phyloP scores from a whole-genome alignment of 257 asterid genomes.

The Apocynum venetum region DNA sequence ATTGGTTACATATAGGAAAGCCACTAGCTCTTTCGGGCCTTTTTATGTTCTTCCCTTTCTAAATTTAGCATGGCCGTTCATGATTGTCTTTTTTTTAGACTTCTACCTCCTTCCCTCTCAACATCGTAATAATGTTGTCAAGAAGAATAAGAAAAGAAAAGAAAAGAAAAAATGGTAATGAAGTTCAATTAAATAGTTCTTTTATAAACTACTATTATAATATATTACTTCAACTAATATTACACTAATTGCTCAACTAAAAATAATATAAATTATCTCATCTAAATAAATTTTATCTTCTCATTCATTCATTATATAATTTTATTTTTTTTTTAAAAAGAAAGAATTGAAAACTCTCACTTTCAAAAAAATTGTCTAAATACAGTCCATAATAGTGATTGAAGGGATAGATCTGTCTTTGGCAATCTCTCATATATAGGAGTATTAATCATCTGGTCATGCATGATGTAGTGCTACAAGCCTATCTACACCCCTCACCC shows the following conservation, averaged over 20 bases:
- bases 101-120: background rate
- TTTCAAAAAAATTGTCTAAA: too few species aligned
- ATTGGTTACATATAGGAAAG: background rate
- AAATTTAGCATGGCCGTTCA: background rate
- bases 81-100: background rate
- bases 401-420: slow-evolving; percentile 2
- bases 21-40: background rate
- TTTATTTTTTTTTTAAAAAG: too few species aligned
- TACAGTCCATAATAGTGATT: background rate
- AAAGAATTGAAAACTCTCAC: too few species aligned
- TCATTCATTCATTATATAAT: too few species aligned
- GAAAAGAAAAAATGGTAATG: too few species aligned
- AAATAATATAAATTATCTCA: too few species aligned
- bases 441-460: background rate
- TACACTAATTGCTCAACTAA: too few species aligned
- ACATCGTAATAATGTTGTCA: background rate
- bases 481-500: background rate
- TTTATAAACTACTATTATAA: too few species aligned
- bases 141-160: background rate
- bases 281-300: too few species aligned
- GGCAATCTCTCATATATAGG: background rate
- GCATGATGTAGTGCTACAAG: slow-evolving; percentile 12
- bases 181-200: too few species aligned
- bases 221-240: too few species aligned
- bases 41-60: slow-evolving; percentile 1